phyloP scores from a whole-genome alignment of 1,284 basidiomycete genomes.

The Ceraceosorus guamensis region DNA sequence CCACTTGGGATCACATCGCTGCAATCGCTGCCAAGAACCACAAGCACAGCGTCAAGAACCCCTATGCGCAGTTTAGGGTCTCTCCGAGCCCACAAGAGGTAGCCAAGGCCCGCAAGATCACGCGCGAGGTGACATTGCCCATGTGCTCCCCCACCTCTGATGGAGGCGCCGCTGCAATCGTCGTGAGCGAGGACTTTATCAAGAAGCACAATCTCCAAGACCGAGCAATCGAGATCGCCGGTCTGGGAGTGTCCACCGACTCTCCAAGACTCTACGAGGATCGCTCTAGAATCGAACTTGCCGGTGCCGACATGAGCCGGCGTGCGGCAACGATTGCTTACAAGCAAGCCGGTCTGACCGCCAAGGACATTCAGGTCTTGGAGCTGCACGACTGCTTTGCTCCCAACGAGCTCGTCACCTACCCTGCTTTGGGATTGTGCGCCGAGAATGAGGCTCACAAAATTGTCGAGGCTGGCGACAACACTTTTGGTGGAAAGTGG shows the following conservation, averaged over 20 bases:
- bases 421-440: conserved; percentile 73
- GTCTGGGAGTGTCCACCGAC: conserved; percentile 40
- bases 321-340: conserved; percentile 66
- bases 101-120: conserved; percentile 53
- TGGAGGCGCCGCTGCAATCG: conserved; percentile 52
- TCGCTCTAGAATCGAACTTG: conserved; percentile 37
- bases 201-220: conserved; percentile 68
- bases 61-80: conserved; percentile 70
- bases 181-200: conserved; percentile 75
- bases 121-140: conserved; percentile 67
- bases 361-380: conserved; percentile 71
- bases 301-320: conserved; percentile 59
- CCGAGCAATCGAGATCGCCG: conserved; percentile 64
- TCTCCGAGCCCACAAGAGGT: conserved; percentile 25
- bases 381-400: conserved; percentile 81
- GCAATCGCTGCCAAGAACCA: conserved; percentile 74
- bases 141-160: conserved; percentile 75
- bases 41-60: conserved; percentile 70
- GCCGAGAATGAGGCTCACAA: conserved; percentile 64
- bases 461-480: conserved; percentile 68
- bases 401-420: conserved; percentile 62
- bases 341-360: conserved; percentile 62
- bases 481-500: conserved; percentile 65
- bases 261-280: conserved; percentile 36
- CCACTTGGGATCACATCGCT: conserved; percentile 62